Conservation (phyloP, 345 rosid genomes). For the Noccaea caerulescens region DNA sequence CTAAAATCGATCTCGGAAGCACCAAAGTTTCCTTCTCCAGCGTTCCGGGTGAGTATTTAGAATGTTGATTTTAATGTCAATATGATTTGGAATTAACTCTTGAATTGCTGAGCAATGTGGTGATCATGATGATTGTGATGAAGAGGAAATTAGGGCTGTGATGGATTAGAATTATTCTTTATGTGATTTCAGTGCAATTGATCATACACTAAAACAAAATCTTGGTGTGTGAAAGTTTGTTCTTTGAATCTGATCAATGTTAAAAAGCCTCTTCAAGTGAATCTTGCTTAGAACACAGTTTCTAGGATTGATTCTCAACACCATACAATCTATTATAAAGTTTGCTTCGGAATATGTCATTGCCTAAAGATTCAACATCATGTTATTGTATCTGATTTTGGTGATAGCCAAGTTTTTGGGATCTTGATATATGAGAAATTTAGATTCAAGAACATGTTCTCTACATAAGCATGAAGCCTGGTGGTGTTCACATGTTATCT, state of each 20-base stretch:
- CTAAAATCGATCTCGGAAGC: conserved; percentile 59
- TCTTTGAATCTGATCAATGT: background rate
- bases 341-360: background rate
- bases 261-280: background rate
- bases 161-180: background rate
- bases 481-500: background rate
- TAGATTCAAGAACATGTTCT: background rate
- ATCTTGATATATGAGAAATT: background rate
- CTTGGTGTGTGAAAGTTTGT: background rate
- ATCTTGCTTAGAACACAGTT: conserved; percentile 10
- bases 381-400: background rate
- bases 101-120: background rate
- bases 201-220: background rate
- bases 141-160: background rate
- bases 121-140: background rate
- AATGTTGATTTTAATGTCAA: background rate
- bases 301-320: background rate
- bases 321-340: background rate
- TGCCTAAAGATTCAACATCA: conserved; percentile 13
- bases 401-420: background rate
- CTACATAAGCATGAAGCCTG: background rate
- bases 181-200: conserved; percentile 1
- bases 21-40: conserved; percentile 66
- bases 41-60: conserved; percentile 56
- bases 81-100: background rate